Percentiles rank a stretch among this genome's conserved stretches.
Evolutionary conservation across 768 basidiomycete genomes (phyloP).

Genomic region (Gymnopilus junonius): DNA sequence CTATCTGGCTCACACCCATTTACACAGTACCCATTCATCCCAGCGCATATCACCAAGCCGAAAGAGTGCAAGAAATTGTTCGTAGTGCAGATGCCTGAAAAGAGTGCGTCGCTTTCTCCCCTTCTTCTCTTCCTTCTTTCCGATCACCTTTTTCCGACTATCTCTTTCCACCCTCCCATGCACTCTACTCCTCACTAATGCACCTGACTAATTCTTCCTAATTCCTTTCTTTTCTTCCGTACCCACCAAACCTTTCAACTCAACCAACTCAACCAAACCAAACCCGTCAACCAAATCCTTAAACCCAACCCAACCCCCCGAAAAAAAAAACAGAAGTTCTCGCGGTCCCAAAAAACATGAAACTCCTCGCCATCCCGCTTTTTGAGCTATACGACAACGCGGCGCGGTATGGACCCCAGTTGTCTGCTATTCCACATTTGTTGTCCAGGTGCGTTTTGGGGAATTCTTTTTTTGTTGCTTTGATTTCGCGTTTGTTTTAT

Average conservation of each 20-base stretch:
- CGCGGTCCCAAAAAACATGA: conserved; percentile 99
- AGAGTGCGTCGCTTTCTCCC: conserved; percentile 61
- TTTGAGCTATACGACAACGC: conserved; percentile 99
- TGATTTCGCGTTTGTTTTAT: background rate
- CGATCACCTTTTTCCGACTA: background rate
- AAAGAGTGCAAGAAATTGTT: conserved; percentile 98
- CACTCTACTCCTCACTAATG: background rate
- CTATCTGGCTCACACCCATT: background rate
- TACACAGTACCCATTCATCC: conserved; percentile 91
- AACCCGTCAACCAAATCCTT: too few relatives aligned
- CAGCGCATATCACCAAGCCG: conserved; percentile 95
- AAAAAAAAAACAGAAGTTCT: conserved; percentile 92
- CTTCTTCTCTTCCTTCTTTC: background rate
- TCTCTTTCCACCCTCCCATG: background rate
- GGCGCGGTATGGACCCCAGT: conserved; percentile 92
- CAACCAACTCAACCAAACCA: too few relatives aligned
- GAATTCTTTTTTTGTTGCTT: too few relatives aligned
- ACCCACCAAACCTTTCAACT: background rate
- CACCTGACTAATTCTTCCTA: background rate
- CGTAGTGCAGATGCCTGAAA: conserved; percentile 93
- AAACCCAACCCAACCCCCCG: too few relatives aligned
- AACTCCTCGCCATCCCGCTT: conserved; percentile 92
- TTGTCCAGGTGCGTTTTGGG: conserved; percentile 73
- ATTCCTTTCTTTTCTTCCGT: background rate
- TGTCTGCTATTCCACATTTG: conserved; percentile 92